Evolutionary conservation across 495 filamentous ascomycete genomes (phyloP).

Genomic region (Ramalina intermedia): DNA sequence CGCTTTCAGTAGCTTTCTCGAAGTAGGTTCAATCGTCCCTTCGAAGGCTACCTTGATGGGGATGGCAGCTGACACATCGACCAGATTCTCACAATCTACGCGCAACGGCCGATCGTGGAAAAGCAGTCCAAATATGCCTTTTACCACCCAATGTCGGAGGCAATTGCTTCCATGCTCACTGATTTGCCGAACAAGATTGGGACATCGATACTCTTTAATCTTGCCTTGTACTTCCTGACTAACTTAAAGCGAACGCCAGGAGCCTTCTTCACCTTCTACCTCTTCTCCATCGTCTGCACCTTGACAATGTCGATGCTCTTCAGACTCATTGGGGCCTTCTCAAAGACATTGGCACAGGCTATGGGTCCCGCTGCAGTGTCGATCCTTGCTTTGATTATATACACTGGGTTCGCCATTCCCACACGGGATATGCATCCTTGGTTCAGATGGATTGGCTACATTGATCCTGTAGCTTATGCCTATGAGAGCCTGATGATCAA

Average conservation of each 20-base stretch:
- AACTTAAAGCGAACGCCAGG: slow-evolving; percentile 63
- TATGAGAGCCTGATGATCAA: slow-evolving; percentile 88
- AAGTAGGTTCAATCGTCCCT: slow-evolving; percentile 29
- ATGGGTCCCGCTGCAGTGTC: slow-evolving; percentile 72
- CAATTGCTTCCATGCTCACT: slow-evolving; percentile 66
- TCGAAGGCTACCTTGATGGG: not conserved
- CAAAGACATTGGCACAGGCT: slow-evolving; percentile 66
- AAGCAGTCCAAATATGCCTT: slow-evolving; percentile 85
- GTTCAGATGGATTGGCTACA: slow-evolving; percentile 78
- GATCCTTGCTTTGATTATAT: slow-evolving; percentile 71
- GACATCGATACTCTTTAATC: slow-evolving; percentile 44
- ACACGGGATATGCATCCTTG: slow-evolving; percentile 62
- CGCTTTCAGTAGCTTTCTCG: slow-evolving; percentile 63
- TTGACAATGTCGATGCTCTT: slow-evolving; percentile 70
- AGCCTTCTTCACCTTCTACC: slow-evolving; percentile 69
- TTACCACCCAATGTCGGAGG: slow-evolving; percentile 82
- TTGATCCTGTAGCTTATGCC: slow-evolving; percentile 73
- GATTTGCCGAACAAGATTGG: slow-evolving; percentile 55
- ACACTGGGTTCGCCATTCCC: slow-evolving; percentile 83
- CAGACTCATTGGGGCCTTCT: slow-evolving; percentile 66
- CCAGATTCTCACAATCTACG: slow-evolving; percentile 64
- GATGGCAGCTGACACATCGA: slow-evolving; percentile 1
- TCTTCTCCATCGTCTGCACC: slow-evolving; percentile 53
- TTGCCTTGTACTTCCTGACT: slow-evolving; percentile 76
- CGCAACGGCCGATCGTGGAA: slow-evolving; percentile 82